A percentile compares a stretch with the other conserved stretches of the same genome.
These are phyloP conservation scores for Nosema muscidifuracis DNA, from an alignment of 371 early-diverging fungal genomes.

Conservation along the genomic window DNA sequence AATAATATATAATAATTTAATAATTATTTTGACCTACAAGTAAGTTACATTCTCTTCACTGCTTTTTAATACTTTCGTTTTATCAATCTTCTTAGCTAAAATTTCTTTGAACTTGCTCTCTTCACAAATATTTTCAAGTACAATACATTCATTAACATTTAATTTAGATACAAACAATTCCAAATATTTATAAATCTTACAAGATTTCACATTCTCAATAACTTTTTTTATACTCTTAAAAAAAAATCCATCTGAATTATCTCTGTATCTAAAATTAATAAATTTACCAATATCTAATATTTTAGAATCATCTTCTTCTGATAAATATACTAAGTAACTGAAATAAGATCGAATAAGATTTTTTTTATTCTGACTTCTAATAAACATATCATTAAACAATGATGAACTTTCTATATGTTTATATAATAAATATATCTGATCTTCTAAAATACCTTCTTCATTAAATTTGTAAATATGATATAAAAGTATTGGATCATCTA, in stretches of 20 bases:
- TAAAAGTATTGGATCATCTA: not conserved
- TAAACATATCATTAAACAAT: not conserved
- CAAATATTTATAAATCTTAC: not conserved
- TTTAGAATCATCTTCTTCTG: not conserved
- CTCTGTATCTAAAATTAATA: constrained; percentile 3
- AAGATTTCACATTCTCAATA: not conserved
- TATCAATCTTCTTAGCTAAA: not conserved
- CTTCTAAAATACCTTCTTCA: constrained; percentile 7
- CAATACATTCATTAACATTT: not conserved
- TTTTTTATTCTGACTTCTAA: not conserved
- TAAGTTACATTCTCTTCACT: not conserved
- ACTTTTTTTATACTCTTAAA: constrained; percentile 1
- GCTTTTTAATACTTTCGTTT: not conserved
- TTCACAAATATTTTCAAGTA: not conserved
- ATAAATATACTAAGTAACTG: not conserved
- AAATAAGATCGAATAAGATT: constrained; percentile 11
- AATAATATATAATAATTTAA: too few species aligned
- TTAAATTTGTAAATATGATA: not conserved
- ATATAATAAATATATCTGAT: not conserved
- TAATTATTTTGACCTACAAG: too few species aligned
- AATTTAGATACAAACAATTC: not conserved
- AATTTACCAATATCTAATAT: not conserved
- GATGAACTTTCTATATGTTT: not conserved
- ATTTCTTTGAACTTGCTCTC: not conserved
- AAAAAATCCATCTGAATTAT: not conserved